Conservation (phyloP, 2,329 filamentous ascomycete species). For the Paracamarosporium sp. region DNA sequence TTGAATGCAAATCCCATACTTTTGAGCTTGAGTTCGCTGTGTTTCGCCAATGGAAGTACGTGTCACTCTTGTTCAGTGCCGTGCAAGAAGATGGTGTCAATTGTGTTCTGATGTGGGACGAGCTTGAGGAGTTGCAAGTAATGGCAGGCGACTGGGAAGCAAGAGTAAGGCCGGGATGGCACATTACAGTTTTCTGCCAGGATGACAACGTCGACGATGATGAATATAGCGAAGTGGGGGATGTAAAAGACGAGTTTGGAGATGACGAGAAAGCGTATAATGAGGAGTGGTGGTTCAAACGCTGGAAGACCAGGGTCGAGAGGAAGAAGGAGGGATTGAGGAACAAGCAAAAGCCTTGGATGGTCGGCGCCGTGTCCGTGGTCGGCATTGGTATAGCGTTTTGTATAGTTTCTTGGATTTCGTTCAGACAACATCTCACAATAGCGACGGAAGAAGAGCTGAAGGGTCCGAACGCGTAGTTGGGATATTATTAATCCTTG, state of each 20-base stretch:
- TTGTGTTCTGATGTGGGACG: slow-evolving; percentile 47
- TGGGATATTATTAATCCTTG: neutral
- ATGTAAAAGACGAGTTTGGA: neutral
- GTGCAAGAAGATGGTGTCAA: slow-evolving; percentile 77
- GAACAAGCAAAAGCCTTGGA: neutral
- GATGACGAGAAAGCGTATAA: neutral
- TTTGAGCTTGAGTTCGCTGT: slow-evolving; percentile 18
- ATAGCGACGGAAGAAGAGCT: neutral
- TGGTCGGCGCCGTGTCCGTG: slow-evolving; percentile 5
- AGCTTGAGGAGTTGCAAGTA: slow-evolving; percentile 84
- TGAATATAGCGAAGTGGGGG: neutral
- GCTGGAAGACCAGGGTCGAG: slow-evolving; percentile 15
- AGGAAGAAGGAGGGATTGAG: neutral
- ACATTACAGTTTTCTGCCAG: slow-evolving; percentile 12
- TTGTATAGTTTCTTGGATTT: slow-evolving; percentile 1
- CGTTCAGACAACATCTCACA: neutral
- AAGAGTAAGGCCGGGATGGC: slow-evolving; percentile 18
- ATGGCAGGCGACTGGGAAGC: slow-evolving; percentile 70
- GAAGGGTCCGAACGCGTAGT: no score
- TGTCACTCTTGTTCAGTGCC: slow-evolving; percentile 82
- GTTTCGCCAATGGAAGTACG: slow-evolving; percentile 17
- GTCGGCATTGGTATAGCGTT: neutral
- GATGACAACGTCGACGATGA: neutral
- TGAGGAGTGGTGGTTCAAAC: slow-evolving; percentile 12
- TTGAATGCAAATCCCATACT: slow-evolving; percentile 5